Percentiles rank a stretch among this genome's conserved stretches.
Conservation (phyloP, 2,329 filamentous ascomycete species). For the Peltaster fructicola region DNA sequence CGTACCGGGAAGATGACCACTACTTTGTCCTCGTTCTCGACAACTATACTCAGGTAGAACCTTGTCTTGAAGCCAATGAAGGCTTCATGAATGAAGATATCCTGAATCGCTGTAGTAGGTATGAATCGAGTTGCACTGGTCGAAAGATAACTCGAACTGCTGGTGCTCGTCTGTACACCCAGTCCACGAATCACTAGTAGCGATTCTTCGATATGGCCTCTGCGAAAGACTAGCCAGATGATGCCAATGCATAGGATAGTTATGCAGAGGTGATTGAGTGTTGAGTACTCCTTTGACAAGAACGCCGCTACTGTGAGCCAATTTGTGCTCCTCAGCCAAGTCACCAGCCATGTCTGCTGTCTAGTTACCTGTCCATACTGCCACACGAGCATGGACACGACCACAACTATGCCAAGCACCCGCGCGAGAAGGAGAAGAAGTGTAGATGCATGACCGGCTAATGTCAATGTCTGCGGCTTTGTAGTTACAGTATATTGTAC, state of each 20-base stretch:
- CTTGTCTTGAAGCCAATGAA: conserved; percentile 82
- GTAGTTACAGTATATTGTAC: conserved; percentile 85
- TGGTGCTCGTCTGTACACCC: conserved; percentile 73
- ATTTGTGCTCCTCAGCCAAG: neutral
- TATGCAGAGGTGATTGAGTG: neutral
- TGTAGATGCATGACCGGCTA: conserved; percentile 24
- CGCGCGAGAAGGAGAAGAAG: conserved; percentile 27
- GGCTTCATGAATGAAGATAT: conserved; percentile 88
- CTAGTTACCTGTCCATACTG: too few species aligned
- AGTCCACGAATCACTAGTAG: conserved; percentile 75
- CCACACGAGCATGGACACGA: conserved; percentile 16
- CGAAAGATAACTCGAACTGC: conserved; percentile 48
- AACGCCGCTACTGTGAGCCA: too few species aligned
- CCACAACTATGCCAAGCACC: conserved; percentile 23
- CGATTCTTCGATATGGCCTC: conserved; percentile 47
- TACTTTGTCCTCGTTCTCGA: conserved; percentile 71
- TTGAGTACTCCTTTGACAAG: neutral
- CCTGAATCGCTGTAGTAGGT: conserved; percentile 77
- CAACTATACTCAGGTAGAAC: conserved; percentile 78
- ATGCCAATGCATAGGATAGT: conserved; percentile 10
- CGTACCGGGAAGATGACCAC: conserved; percentile 93
- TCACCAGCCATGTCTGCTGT: neutral
- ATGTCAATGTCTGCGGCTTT: conserved; percentile 34
- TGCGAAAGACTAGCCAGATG: conserved; percentile 11
- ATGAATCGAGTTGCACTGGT: conserved; percentile 55